Evolutionary conservation across 1,139 yeast genomes (phyloP), one percentile per base, ranked within the genome.

Genomic region (Saccharomyces hybrid): DNA sequence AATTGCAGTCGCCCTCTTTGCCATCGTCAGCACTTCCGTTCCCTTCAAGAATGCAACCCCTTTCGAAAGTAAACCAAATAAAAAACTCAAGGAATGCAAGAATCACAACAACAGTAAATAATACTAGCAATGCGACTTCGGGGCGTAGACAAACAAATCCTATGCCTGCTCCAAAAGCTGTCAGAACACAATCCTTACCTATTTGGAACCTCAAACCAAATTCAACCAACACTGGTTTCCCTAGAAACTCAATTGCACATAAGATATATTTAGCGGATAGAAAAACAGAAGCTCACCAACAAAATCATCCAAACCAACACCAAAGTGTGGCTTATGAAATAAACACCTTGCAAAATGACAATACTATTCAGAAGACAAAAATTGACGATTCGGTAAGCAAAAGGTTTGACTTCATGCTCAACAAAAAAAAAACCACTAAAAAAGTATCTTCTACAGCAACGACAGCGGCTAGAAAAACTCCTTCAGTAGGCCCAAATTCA

Each of bases 141-240:
- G 51, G 50, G 14, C 64, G 61, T 53, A 61, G 73, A 52, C 68
- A 61, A 52, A 67, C 67, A 27, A 69, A 70, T 57, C 71, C 71
- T 42, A 70, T 64, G 52, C 75, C 76, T 3, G 75, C 77, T 12
- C 77, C 77, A 49, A 82, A 80, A 67, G 88, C 88, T 7, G 77
- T 80, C n/a, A 74, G 88, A 64, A 83, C 88, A 1, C 82, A 81
- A 60, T 83, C 87, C 0, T 70, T 83, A 52, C 87, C 87, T 3
- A 76, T 78, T 2, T 82, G 81, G 72, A 77, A 80, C 72, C 55
- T 62, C 12, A 59, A 61, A 27, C 59, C 57, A 49, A 28, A 69
- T 72, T 27, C 76, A 71, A 58, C 74, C 72, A 58, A 60, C 55
- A 77, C 77, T n/a, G 66, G 67, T 27, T 64, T 69, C 57, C 67